These are phyloP conservation scores for Tetradesmus obliquus DNA, from an alignment of 139 green algal species.

Conservation along the genomic window DNA sequence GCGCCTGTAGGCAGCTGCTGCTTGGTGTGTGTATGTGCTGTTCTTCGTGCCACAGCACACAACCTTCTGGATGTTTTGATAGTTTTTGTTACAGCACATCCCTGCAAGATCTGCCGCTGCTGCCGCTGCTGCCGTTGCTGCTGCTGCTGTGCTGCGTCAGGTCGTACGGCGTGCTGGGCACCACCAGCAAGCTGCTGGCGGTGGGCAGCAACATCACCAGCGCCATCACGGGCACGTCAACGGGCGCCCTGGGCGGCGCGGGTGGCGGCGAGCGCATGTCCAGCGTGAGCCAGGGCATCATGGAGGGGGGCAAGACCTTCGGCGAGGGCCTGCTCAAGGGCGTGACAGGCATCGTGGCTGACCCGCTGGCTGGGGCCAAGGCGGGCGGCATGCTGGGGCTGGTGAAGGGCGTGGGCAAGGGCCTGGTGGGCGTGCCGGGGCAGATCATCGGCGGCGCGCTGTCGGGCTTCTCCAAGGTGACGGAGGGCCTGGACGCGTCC, in stretches of 20 bases:
- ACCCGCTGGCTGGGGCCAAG: slow-evolving; percentile 86
- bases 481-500: slow-evolving; percentile 80
- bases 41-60: background rate
- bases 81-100: too few species aligned
- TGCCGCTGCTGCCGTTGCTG: background rate
- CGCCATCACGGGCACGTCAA: slow-evolving; percentile 48
- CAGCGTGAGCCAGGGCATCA: slow-evolving; percentile 75
- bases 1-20: background rate
- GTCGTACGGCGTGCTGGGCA: slow-evolving; percentile 59
- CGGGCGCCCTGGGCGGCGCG: background rate
- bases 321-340: slow-evolving; percentile 76
- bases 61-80: background rate
- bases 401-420: slow-evolving; percentile 69
- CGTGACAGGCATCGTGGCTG: slow-evolving; percentile 84
- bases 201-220: slow-evolving; percentile 48
- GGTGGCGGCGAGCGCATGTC: slow-evolving; percentile 20
- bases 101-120: background rate
- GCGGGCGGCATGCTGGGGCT: slow-evolving; percentile 78
- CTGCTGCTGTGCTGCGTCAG: slow-evolving; percentile 25
- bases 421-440: slow-evolving; percentile 82
- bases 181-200: slow-evolving; percentile 47
- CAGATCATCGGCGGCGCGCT: slow-evolving; percentile 85
- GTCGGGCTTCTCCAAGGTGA: slow-evolving; percentile 74
- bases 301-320: slow-evolving; percentile 81
- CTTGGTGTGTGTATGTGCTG: background rate